Evolutionary conservation across 345 rosid species (phyloP), one percentile per base, ranked within the genome.

Genomic region (Pugionium dolabratum): DNA sequence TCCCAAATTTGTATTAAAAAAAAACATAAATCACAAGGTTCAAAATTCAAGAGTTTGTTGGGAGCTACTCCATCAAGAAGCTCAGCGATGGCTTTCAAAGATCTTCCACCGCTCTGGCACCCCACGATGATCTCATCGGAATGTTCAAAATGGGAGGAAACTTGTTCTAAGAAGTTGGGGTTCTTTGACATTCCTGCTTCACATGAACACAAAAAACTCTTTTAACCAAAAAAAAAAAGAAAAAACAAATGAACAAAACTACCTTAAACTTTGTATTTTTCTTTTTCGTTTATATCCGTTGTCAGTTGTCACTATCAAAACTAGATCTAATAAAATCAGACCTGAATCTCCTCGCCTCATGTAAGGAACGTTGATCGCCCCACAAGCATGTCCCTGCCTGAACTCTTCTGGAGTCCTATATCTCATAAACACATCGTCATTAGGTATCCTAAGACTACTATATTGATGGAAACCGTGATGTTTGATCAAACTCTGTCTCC

Each of bases 301-400:
- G 18, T 18, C 18, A 18, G 18, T 18, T 18, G 18, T 18, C 18
- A 18, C 18, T 18, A 18, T 18, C 18, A 18, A 18, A 18, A 18
- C 18, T 18, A 18, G 18, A 18, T 18, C 18, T 18, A 30, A 10
- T 2, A 28, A 26, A 1, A 30, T 0, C 40, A 9, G n/a, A 87
- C 97, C 97, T 79, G 89, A 79, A 71, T 87, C 82, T 52, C 75
- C 82, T 75, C 61, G 83, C 66, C 72, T 78, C 92, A 87, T 67
- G 82, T 84, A 91, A 63, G 98, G 95, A 39, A 89, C 64, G 79
- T 91, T 91, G 51, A 84, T 59, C 26, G 98, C 96, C 28, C 85
- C 92, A 37, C 75, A 71, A 10, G 83, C 85, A 76, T 91, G 98
- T 63, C 96, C 92, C 26, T 84, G 88, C 18, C 70, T 71, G 77